Conservation (phyloP, 2,329 filamentous ascomycete species). For the Pyrenophora graminea region DNA sequence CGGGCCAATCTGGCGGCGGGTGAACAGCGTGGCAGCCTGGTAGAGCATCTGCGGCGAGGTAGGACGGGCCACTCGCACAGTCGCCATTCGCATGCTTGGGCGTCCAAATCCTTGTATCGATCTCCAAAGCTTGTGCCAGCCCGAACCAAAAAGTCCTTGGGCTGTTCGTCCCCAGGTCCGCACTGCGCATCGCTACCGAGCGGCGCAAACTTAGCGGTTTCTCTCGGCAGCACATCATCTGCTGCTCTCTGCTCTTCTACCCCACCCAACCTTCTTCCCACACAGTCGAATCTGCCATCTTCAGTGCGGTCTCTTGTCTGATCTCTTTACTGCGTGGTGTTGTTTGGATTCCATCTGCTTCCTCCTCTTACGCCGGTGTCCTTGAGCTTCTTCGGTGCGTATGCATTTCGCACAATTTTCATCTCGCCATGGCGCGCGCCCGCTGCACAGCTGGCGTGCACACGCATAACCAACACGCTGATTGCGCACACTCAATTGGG, state of each 20-base stretch:
- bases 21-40: conserved; percentile 33
- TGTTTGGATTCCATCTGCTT: conserved; percentile 34
- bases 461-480: conserved; percentile 7
- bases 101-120: conserved; percentile 21
- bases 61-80: conserved; percentile 31
- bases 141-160: conserved; percentile 10
- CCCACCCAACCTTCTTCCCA: conserved; percentile 29
- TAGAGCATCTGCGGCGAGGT: conserved; percentile 29
- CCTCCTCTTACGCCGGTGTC: conserved; percentile 23
- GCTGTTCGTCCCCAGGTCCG: conserved; percentile 24
- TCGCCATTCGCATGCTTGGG: conserved; percentile 17
- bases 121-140: conserved; percentile 45
- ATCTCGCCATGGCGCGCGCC: conserved; percentile 27
- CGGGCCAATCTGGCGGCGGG: conserved; percentile 20
- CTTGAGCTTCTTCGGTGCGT: conserved; percentile 31
- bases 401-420: conserved; percentile 31
- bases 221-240: conserved; percentile 30
- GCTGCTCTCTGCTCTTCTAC: conserved; percentile 26
- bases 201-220: conserved; percentile 24
- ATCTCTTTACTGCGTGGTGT: conserved; percentile 41
- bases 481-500: conserved; percentile 10
- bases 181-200: conserved; percentile 27
- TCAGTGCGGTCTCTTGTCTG: conserved; percentile 24
- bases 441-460: conserved; percentile 5
- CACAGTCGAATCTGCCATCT: conserved; percentile 11